A percentile compares a stretch with the other conserved stretches of the same genome.
These are phyloP conservation scores for Clarireedia sp. DNA, from an alignment of 2,329 filamentous ascomycete species.

Conservation along the genomic window DNA sequence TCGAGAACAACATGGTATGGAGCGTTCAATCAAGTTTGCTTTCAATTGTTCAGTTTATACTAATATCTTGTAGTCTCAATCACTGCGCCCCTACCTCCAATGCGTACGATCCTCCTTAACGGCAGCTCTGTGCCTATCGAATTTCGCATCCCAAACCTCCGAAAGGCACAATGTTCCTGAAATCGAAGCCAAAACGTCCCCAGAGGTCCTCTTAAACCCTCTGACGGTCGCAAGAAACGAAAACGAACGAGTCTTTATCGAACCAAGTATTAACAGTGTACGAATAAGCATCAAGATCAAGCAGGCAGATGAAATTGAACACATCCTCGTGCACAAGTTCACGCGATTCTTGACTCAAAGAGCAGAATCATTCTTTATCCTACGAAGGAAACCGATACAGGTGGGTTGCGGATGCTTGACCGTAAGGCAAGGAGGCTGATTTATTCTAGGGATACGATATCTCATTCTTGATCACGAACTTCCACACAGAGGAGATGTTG, in stretches of 20 bases:
- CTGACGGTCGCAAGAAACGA: constrained; percentile 89
- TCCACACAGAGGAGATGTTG: constrained; percentile 96
- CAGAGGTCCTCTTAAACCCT: constrained; percentile 88
- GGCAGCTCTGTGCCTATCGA: constrained; percentile 84
- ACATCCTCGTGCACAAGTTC: constrained; percentile 97
- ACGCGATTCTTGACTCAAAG: constrained; percentile 92
- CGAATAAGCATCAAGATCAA: constrained; percentile 98
- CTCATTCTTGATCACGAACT: constrained; percentile 97
- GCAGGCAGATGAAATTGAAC: constrained; percentile 97
- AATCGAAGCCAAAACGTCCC: constrained; percentile 85
- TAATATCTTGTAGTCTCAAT: constrained; percentile 65
- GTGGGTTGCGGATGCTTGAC: constrained; percentile 37
- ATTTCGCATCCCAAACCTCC: constrained; percentile 94
- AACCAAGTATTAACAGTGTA: constrained; percentile 94
- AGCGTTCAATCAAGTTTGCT: neutral
- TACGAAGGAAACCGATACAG: constrained; percentile 91
- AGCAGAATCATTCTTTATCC: constrained; percentile 94
- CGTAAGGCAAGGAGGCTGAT: constrained; percentile 15
- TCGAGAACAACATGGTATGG: constrained; percentile 12
- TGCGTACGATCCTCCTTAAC: constrained; percentile 92
- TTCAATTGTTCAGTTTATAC: neutral
- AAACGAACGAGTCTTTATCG: constrained; percentile 92
- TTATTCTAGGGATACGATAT: constrained; percentile 81
- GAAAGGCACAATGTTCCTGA: constrained; percentile 98
- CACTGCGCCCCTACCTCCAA: constrained; percentile 89